Base-by-base conservation (phyloP, 2,329 filamentous ascomycete genomes). In the Beauveria asiatica region DNA sequence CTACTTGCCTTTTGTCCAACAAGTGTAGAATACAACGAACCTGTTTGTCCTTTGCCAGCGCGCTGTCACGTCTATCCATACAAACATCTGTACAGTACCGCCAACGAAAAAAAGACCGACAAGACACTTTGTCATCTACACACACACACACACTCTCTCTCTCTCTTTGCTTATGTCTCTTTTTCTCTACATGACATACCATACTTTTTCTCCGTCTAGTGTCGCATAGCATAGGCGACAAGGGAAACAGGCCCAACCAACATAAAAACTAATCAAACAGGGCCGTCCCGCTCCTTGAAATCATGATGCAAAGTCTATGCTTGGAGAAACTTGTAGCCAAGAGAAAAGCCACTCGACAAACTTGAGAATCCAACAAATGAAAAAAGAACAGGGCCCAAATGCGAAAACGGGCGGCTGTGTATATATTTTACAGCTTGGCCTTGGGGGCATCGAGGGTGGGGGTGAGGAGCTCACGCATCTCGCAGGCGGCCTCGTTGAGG, bases 401-500 rank as follows among this genome's bases (percentile, higher is more conserved):
- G 6, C 33, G 33, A 37, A 6, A 37, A 37, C 5, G 33, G 33
- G 11, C 13, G 11, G 33, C 33, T 37, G 11, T 37, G 33, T 16
- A 48, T 42, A 27, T 55, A 37, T 37, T 42, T 71, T 90, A 97
- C 73, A 97, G 76, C 83, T 96, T 97, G 27, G 93, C 85, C 82
- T 96, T 96, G 66, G 89, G 83, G 19, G 83, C 73, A 74, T 93
- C 86, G 49, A 96, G 75, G 51, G 89, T 91, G 23, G 90, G 88
- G 69, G 90, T 76, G 73, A 99, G 83, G 58, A 99, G 76, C 67
- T 96, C 92, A 65, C 92, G 83, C 72, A 99, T 85, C 65, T 99
- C 94, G 63, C 85, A 83, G 1, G 93, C 94, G 0, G 94, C 93
- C 77, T 99, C 94, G 70, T 92, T 95, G 66, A 99, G 80, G 77